phyloP scores from a whole-genome alignment of 202 grass and related monocot genomes.

The Carex sylvatica region DNA sequence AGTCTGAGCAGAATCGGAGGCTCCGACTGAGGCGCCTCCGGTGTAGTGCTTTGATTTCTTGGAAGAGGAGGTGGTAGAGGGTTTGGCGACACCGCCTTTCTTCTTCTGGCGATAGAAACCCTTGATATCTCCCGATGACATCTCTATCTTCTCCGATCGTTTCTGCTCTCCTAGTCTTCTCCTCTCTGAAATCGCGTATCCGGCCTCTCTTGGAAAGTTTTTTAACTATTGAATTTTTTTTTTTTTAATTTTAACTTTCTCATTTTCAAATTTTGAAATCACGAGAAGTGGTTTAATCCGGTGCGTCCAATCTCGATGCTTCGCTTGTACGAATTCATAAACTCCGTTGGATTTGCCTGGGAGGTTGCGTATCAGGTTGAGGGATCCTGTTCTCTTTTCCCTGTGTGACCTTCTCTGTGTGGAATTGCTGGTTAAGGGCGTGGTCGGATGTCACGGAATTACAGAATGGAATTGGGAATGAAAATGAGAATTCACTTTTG shows the following conservation, averaged over 20 bases:
- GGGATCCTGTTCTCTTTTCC: background rate
- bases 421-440: too few relatives aligned
- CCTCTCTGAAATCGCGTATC: too few relatives aligned
- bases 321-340: background rate
- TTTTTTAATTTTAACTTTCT: background rate
- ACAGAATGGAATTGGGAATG: too few relatives aligned
- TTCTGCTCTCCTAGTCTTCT: background rate
- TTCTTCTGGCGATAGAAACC: slow-evolving; percentile 40
- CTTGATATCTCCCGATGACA: slow-evolving; percentile 32
- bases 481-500: too few relatives aligned
- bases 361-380: background rate
- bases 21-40: slow-evolving; percentile 1
- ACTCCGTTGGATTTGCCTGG: background rate
- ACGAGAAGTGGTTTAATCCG: background rate
- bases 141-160: background rate
- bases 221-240: too few relatives aligned
- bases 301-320: background rate
- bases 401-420: background rate
- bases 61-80: background rate
- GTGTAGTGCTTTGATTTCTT: slow-evolving; percentile 14
- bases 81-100: slow-evolving; percentile 29
- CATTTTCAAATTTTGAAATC: background rate
- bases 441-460: too few relatives aligned
- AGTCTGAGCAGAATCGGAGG: background rate
- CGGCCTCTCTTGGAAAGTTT: too few relatives aligned